Evolutionary conservation across 768 basidiomycete genomes (phyloP).

Genomic region (Auriscalpium orientale): DNA sequence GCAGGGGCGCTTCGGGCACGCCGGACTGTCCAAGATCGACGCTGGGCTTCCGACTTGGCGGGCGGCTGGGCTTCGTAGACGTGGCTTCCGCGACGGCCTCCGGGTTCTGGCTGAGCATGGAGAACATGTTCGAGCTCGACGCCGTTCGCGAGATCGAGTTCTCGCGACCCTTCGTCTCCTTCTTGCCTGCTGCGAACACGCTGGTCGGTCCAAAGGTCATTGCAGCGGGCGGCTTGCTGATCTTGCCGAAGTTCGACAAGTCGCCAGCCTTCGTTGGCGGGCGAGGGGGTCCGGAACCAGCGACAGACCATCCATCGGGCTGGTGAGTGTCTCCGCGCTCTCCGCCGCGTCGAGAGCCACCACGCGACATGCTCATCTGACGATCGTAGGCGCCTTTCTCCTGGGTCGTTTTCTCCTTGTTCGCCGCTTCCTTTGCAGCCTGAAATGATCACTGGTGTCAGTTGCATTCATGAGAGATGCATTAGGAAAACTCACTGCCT

Average conservation of each 20-base stretch:
- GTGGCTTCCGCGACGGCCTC: conserved; percentile 46
- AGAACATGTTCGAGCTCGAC: conserved; percentile 83
- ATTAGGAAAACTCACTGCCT: conserved; percentile 49
- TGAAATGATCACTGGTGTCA: conserved; percentile 22
- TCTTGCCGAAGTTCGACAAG: conserved; percentile 83
- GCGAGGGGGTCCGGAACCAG: conserved; percentile 27
- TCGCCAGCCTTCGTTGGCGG: conserved; percentile 77
- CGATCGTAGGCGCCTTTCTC: conserved; percentile 64
- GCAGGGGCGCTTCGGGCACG: conserved; percentile 38
- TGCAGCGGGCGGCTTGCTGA: conserved; percentile 48
- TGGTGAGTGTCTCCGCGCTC: conserved; percentile 53
- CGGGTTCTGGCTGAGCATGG: conserved; percentile 62
- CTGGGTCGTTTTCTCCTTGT: conserved; percentile 79
- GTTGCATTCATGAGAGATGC: background rate
- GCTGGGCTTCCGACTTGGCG: conserved; percentile 43
- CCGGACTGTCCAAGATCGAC: conserved; percentile 41
- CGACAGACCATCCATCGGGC: conserved; percentile 79
- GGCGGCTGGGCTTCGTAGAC: conserved; percentile 41
- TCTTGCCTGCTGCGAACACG: conserved; percentile 66
- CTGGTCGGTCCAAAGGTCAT: conserved; percentile 81
- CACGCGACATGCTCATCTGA: conserved; percentile 76
- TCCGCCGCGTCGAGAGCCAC: conserved; percentile 82
- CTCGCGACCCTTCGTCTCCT: conserved; percentile 54
- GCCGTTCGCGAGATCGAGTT: conserved; percentile 68
- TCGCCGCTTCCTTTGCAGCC: conserved; percentile 40